Evolutionary conservation across 495 filamentous ascomycete genomes (phyloP), one percentile per base, ranked within the genome.

Genomic region (Penicillium crystallinum): DNA sequence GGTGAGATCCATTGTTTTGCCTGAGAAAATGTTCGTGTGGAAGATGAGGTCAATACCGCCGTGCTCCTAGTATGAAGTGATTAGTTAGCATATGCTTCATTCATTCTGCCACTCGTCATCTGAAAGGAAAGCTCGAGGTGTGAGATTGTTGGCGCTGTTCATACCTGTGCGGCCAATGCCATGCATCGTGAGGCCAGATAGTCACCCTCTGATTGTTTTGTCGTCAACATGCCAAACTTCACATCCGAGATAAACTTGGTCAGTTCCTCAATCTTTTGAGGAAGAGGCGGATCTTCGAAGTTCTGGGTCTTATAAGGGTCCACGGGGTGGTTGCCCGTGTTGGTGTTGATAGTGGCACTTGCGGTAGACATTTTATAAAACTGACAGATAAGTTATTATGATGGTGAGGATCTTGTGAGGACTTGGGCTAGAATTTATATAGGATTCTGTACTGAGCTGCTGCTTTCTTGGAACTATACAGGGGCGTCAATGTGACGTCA

Each of bases 11-110:
- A 89, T 79, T 11, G 90, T 91, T 75, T 97, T 96, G 69, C 89
- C 87, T 31, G 89, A 91, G 66, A 93, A 88, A 53, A 89, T 90
- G 76, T 96, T 96, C 57, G 90, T 89, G 74, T 93, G 85, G 81
- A 97, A 96, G 70, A 95, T 78, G 40, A 95, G 82, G 68, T 96
- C 91, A 43, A 95, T 80, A 61, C 86, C 86, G 56, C 84, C 82
- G 55, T 77, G 77, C 70, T 93, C 85, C 88, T 91, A n/a, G 31
- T 10, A 11, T 21, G 4, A 6, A 14, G 7, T 3, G n/a, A 12
- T 18, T 12, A 17, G 11, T 51, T 33, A 49, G 33, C 46, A 42
- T 22, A 12, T 38, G 21, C 21, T 14, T 27, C 14, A n/a, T n/a
- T n/a, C n/a, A n/a, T n/a, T n/a, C n/a, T n/a, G n/a, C n/a, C n/a